phyloP scores from a whole-genome alignment of 768 basidiomycete genomes.

The Panus rudis region DNA sequence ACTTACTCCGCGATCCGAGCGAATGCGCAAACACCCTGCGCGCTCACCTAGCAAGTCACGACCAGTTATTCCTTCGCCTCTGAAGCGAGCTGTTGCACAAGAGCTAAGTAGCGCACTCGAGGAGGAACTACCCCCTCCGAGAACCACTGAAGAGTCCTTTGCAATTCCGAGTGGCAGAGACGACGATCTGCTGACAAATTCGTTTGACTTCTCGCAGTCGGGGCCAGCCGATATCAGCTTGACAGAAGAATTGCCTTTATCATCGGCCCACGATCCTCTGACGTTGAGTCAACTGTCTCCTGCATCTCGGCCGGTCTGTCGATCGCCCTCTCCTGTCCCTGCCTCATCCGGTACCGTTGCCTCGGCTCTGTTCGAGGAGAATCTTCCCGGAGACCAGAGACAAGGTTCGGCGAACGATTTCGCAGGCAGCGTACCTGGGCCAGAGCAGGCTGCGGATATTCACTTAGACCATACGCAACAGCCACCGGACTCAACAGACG shows the following conservation, averaged over 20 bases:
- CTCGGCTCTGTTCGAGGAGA: no score
- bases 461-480: no score
- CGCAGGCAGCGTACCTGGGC: no score
- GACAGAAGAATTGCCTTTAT: not conserved
- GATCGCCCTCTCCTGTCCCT: conserved; percentile 1
- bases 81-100: conserved; percentile 8
- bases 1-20: conserved; percentile 18
- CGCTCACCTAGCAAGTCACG: conserved; percentile 12
- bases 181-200: conserved; percentile 11
- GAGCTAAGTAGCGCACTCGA: conserved; percentile 14
- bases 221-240: conserved; percentile 4
- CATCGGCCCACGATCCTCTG: conserved; percentile 22
- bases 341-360: no score
- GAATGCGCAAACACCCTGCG: conserved; percentile 4
- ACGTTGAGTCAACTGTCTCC: conserved; percentile 38
- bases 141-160: conserved; percentile 15
- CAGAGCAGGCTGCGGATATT: no score
- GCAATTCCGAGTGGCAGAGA: conserved; percentile 14
- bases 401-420: no score
- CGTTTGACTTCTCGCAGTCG: conserved; percentile 6
- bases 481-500: no score
- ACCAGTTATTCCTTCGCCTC: conserved; percentile 16
- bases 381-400: no score
- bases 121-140: conserved; percentile 8
- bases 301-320: conserved; percentile 18